Conservation (phyloP, 2,329 filamentous ascomycete species). For the Westerdykella sp. region DNA sequence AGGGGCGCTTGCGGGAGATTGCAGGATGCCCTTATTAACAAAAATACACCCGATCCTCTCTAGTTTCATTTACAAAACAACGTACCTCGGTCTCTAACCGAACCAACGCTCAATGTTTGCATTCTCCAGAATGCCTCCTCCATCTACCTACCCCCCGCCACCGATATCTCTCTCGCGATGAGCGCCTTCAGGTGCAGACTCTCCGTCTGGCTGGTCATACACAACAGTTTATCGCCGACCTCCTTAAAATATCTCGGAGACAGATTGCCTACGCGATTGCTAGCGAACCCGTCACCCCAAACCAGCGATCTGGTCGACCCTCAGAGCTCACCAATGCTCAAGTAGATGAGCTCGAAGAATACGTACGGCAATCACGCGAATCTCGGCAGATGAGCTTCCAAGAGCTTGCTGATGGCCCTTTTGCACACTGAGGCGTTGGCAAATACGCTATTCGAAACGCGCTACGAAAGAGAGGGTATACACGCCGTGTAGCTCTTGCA, state of each 20-base stretch:
- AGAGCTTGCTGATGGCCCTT: background rate
- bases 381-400: slow-evolving; percentile 2
- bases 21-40: too few relatives aligned
- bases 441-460: slow-evolving; percentile 2
- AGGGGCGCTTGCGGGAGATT: too few relatives aligned
- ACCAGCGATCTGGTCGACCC: slow-evolving; percentile 1
- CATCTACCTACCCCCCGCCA: too few relatives aligned
- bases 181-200: slow-evolving; percentile 2
- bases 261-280: slow-evolving; percentile 3
- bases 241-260: background rate
- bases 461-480: slow-evolving; percentile 3
- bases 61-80: too few relatives aligned
- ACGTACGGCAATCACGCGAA: background rate
- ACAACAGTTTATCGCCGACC: background rate
- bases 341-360: slow-evolving; percentile 5
- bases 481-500: background rate
- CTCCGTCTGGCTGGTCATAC: slow-evolving; percentile 1
- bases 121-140: too few relatives aligned
- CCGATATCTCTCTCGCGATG: slow-evolving; percentile 3
- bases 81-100: too few relatives aligned
- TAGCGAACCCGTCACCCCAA: slow-evolving; percentile 1
- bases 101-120: too few relatives aligned
- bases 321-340: background rate
- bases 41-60: too few relatives aligned
- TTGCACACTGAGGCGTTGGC: slow-evolving; percentile 1